Base-by-base conservation (phyloP, 2,329 filamentous ascomycete genomes). In the Colletotrichum ledebouriae region DNA sequence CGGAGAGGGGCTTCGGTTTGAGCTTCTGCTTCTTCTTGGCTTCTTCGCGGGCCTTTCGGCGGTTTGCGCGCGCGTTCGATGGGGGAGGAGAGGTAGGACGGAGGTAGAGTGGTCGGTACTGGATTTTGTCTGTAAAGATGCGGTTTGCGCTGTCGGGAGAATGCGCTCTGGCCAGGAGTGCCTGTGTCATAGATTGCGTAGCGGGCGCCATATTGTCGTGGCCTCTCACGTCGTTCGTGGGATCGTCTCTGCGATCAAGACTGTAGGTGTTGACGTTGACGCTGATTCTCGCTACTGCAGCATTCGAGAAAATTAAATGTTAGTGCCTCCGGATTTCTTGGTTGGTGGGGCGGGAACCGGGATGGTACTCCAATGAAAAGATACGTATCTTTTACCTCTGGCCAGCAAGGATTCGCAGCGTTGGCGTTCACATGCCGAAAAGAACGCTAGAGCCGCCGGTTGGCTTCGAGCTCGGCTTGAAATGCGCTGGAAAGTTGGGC, bases 71-170 rank as follows among this genome's bases (percentile, higher is more conserved):
- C 20, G 86, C 86, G 73, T 89, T 87, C 58, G 82, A 80, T 74
- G 88, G 78, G 0, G 85, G 84, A 1, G 93, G 92, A 0, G 92
- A 93, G 22, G 90, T 91, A 6, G 93, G 90, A 47, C 91, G 89
- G 3, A 98, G 88, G 74, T 91, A 89, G 64, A 98, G 89, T 0
- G 93, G 90, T 53, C 94, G 93, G 76, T 93, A 90, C 74, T 93
- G 89, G 77, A 97, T 89, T 79, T 94, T 94, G 71, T 97, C 93
- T 70, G 86, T 85, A 84, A 92, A 95, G 78, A 97, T 92, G 61
- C 89, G 86, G 39, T 84, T 82, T 62, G 90, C 88, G 65, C 87
- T 90, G 71, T 91, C 86, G 29, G 93, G 90, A 2, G 92, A 91
- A 80, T 97, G 94, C 10, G 93, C 94, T 74, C 92, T 90, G 6